These are phyloP conservation scores for Chaetomium tenue DNA, from an alignment of 495 filamentous ascomycete species.

Conservation along the genomic window DNA sequence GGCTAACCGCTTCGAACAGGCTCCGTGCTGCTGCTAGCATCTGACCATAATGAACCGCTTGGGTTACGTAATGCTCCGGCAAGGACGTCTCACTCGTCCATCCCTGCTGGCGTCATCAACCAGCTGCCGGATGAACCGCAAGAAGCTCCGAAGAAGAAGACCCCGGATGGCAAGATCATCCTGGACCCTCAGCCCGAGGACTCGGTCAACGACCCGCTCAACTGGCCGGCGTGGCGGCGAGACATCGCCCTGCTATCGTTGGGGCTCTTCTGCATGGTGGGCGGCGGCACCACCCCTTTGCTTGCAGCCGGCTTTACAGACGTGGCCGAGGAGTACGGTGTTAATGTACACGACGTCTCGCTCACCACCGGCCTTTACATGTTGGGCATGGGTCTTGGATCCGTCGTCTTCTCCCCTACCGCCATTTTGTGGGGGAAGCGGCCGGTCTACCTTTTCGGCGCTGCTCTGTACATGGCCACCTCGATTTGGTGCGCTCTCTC, in stretches of 20 bases:
- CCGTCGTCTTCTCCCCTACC: constrained; percentile 79
- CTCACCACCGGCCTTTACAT: constrained; percentile 94
- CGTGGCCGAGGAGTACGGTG: constrained; percentile 66
- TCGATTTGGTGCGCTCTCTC: constrained; percentile 85
- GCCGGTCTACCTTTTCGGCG: constrained; percentile 82
- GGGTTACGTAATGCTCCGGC: constrained; percentile 73
- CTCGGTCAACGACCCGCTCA: constrained; percentile 85
- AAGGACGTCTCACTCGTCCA: constrained; percentile 72
- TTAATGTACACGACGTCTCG: constrained; percentile 72
- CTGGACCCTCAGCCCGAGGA: constrained; percentile 92
- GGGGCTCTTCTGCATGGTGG: constrained; percentile 88
- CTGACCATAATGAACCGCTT: constrained; percentile 75
- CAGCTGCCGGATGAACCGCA: constrained; percentile 29
- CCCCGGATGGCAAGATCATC: constrained; percentile 78
- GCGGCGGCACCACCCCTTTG: constrained; percentile 89
- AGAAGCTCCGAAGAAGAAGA: constrained; percentile 66
- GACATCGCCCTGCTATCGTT: constrained; percentile 79
- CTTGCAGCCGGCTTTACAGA: constrained; percentile 87
- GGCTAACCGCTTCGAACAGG: constrained; percentile 47
- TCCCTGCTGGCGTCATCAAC: constrained; percentile 57
- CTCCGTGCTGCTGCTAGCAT: constrained; percentile 74
- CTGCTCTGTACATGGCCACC: constrained; percentile 70
- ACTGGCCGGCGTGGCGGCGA: constrained; percentile 83
- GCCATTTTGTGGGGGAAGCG: constrained; percentile 90
- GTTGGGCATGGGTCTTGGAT: constrained; percentile 87